Conservation (phyloP, 768 basidiomycete genomes). For the Tylopilus vinaceipallidus region DNA sequence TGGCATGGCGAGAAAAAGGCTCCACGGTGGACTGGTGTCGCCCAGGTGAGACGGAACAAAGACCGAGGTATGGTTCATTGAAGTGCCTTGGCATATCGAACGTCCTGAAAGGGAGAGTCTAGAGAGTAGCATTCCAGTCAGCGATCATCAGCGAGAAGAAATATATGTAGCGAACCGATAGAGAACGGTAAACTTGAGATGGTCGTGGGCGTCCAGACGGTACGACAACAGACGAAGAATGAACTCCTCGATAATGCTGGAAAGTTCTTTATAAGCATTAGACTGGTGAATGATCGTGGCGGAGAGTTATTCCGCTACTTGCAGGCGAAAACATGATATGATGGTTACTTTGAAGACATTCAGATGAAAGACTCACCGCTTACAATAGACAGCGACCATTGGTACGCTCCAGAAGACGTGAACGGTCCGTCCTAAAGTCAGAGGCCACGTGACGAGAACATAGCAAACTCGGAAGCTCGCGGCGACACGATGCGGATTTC, state of each 20-base stretch:
- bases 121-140: not conserved
- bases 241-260: not conserved
- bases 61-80: not conserved
- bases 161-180: conserved; percentile 6
- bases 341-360: conserved; percentile 14
- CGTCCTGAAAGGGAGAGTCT: conserved; percentile 4
- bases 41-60: not conserved
- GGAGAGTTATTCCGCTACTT: not conserved
- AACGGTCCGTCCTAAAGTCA: not conserved
- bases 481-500: conserved; percentile 21
- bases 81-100: not conserved
- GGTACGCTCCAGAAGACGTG: not conserved
- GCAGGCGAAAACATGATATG: conserved; percentile 6
- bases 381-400: conserved; percentile 18
- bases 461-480: conserved; percentile 24
- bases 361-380: conserved; percentile 19
- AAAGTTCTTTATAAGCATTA: conserved; percentile 17
- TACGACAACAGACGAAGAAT: conserved; percentile 1
- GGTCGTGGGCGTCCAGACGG: conserved; percentile 12
- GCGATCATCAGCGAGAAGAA: not conserved
- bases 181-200: not conserved
- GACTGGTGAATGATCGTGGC: not conserved
- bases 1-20: not conserved
- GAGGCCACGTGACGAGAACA: conserved; percentile 24
- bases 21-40: not conserved